These are phyloP conservation scores for Penicillium sp. DNA, from an alignment of 2,329 filamentous ascomycete species.

Conservation along the genomic window DNA sequence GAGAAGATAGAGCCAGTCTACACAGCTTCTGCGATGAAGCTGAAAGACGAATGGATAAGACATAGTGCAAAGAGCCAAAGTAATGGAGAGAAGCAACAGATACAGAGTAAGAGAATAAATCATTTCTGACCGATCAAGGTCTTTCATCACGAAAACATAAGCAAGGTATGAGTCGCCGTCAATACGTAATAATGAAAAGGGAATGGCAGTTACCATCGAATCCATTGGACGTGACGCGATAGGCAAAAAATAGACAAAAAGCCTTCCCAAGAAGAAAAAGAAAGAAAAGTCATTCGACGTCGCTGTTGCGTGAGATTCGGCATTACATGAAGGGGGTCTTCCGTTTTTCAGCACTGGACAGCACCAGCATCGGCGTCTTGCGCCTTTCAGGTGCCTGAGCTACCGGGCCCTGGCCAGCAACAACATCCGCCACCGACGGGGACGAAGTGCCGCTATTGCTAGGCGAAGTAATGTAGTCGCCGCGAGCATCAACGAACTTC, in stretches of 20 bases:
- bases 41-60: slow-evolving; percentile 2
- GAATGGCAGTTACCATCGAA: slow-evolving; percentile 5
- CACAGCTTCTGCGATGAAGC: neutral
- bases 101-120: slow-evolving; percentile 14
- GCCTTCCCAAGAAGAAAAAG: slow-evolving; percentile 5
- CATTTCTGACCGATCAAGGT: slow-evolving; percentile 23
- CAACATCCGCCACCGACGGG: slow-evolving; percentile 40
- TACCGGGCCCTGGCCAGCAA: slow-evolving; percentile 54
- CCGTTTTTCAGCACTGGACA: slow-evolving; percentile 87
- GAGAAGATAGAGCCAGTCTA: slow-evolving; percentile 6
- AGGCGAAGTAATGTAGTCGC: slow-evolving; percentile 36
- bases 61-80: neutral
- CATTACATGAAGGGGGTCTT: slow-evolving; percentile 64
- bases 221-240: neutral
- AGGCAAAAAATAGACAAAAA: slow-evolving; percentile 7
- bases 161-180: slow-evolving; percentile 4
- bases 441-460: slow-evolving; percentile 25
- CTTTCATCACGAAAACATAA: slow-evolving; percentile 21
- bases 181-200: slow-evolving; percentile 11
- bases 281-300: slow-evolving; percentile 28
- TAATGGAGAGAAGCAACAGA: slow-evolving; percentile 1
- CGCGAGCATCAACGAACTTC: slow-evolving; percentile 51
- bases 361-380: slow-evolving; percentile 79
- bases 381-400: slow-evolving; percentile 60
- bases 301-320: slow-evolving; percentile 36